A percentile compares a stretch with the other conserved stretches of the same genome.
Conservation (phyloP, 768 basidiomycete species). For the Boletus rubroflammeus region DNA sequence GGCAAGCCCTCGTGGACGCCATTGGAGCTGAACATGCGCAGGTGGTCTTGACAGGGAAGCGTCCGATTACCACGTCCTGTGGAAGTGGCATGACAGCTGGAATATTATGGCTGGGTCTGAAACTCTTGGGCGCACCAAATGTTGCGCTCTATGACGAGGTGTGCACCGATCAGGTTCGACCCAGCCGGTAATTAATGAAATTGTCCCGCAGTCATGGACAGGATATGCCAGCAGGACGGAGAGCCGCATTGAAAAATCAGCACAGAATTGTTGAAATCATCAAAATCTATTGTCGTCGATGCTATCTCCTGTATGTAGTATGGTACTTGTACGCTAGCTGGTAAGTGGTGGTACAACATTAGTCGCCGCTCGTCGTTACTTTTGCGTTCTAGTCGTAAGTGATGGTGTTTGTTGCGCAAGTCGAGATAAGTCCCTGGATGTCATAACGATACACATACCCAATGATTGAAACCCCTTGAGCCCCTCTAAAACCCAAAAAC, state of each 20-base stretch:
- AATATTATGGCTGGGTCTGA: constrained; percentile 89
- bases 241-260: constrained; percentile 65
- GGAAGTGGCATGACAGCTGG: constrained; percentile 99
- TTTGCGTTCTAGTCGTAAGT: constrained; percentile 11
- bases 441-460: constrained; percentile 23
- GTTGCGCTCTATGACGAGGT: constrained; percentile 94
- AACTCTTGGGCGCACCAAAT: constrained; percentile 57
- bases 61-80: constrained; percentile 70
- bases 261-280: constrained; percentile 10
- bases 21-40: constrained; percentile 57
- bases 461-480: constrained; percentile 15
- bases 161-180: constrained; percentile 22
- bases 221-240: constrained; percentile 80
- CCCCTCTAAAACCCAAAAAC: constrained; percentile 13
- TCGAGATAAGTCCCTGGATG: not conserved
- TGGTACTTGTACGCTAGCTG: constrained; percentile 18
- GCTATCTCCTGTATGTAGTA: constrained; percentile 6
- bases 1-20: constrained; percentile 53
- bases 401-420: constrained; percentile 17
- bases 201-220: constrained; percentile 77
- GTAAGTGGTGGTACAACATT: constrained; percentile 31
- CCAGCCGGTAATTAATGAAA: constrained; percentile 17
- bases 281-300: constrained; percentile 1
- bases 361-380: constrained; percentile 14
- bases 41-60: constrained; percentile 57